These are phyloP conservation scores for Candida awuae DNA, from an alignment of 805 yeast species.

Conservation along the genomic window DNA sequence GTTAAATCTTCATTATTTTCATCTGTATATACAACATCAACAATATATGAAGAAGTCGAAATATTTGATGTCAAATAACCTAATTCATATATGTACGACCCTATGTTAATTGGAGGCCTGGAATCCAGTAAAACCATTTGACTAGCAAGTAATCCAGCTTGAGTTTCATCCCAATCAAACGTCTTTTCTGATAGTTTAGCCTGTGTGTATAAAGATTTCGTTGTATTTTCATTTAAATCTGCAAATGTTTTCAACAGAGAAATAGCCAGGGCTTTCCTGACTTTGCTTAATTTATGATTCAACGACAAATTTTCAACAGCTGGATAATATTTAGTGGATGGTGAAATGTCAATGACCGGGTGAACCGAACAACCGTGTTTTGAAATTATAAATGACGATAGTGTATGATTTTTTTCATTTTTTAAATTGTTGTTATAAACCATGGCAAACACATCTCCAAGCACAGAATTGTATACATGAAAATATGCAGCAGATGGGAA, in stretches of 20 bases:
- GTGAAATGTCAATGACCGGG: slow-evolving; percentile 47
- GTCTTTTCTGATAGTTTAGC: slow-evolving; percentile 16
- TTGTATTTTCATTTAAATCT: slow-evolving; percentile 34
- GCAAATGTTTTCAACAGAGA: slow-evolving; percentile 62
- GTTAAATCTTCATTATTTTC: slow-evolving; percentile 17
- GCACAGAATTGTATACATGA: slow-evolving; percentile 39
- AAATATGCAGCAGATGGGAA: slow-evolving; percentile 46
- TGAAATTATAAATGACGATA: slow-evolving; percentile 50
- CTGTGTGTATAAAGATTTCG: slow-evolving; percentile 12
- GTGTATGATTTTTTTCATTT: slow-evolving; percentile 8
- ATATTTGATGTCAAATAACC: slow-evolving; percentile 39
- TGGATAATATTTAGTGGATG: slow-evolving; percentile 63
- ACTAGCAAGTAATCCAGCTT: slow-evolving; percentile 75
- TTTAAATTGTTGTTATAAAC: slow-evolving; percentile 41
- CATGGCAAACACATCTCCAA: slow-evolving; percentile 41
- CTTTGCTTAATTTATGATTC: slow-evolving; percentile 44
- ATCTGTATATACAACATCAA: slow-evolving; percentile 66
- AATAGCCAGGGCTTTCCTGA: slow-evolving; percentile 70
- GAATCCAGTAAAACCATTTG: slow-evolving; percentile 47
- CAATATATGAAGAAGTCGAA: slow-evolving; percentile 39
- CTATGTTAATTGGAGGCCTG: slow-evolving; percentile 48
- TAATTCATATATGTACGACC: slow-evolving; percentile 46
- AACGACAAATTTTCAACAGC: slow-evolving; percentile 63
- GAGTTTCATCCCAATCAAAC: slow-evolving; percentile 66
- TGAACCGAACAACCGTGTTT: slow-evolving; percentile 60